Evolutionary conservation across 2,329 filamentous ascomycete species (phyloP), one percentile per base, ranked within the genome.

Genomic region (Aspergillus sp.): DNA sequence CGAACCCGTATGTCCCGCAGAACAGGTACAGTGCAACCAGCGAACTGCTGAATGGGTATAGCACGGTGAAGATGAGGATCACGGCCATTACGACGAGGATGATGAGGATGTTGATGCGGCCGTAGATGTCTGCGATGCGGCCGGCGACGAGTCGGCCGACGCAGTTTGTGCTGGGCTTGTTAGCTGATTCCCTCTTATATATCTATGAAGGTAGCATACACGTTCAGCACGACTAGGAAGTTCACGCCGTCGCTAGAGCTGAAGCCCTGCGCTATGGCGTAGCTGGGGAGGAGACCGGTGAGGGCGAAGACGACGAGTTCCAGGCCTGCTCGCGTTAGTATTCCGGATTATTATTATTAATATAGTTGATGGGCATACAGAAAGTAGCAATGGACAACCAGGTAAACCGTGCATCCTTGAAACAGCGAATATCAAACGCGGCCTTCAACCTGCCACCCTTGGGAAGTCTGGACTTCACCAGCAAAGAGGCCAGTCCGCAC

Each of bases 61-160:
- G 58, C n/a, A 82, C 69, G 0, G 70, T 69, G 2, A 77, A 76
- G 19, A 79, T 79, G 11, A 74, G 68, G 7, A 79, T 37, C 0
- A 75, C 62, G 0, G 70, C 74, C 5, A 70, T 49, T 0, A 69
- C 56, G 19, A 78, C 73, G 56, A 77, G 70, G 11, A 68, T 55
- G 8, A 75, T 66, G 0, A 81, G 71, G 0, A 78, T 74, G 58
- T 82, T 82, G 49, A 82, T 77, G 5, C 78, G 75, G 0, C 80
- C 80, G 37, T 79, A 69, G 13, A 66, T 67, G 54, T 82, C 80
- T 3, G 75, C 77, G 4, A 78, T 60, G 1, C 75, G 66, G 0
- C 80, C 80, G 0, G 78, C 75, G 1, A 80, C 56, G 5, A 81
- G 64, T 11, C 80, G 75, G 3, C 80, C 80, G 6, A 79, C 52